Base-by-base conservation (phyloP, 1,284 basidiomycete species). In the Ganoderma boninense region DNA sequence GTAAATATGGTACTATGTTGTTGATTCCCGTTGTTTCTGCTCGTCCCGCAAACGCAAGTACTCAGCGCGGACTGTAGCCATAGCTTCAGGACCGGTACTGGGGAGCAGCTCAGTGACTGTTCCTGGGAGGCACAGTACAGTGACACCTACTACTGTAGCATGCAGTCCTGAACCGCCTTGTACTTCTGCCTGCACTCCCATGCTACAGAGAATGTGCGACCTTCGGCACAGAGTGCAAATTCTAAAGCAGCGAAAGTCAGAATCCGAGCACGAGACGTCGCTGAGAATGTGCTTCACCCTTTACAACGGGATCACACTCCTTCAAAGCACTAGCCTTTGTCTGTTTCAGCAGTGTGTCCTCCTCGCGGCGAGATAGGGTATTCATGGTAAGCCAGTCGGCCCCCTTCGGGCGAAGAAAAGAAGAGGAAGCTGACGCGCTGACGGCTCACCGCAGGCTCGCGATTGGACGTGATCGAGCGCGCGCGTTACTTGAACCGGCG, bases 301-400 rank as follows among this genome's bases (percentile, higher is more conserved):
- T 91, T 5, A 97, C 93, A 3, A 93, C 73, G 0, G 84, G 76
- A 77, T 96, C 93, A 74, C 95, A 97, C 79, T 92, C 90, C 77
- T 89, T 92, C 77, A 96, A 80, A 16, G 95, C 95, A 64, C 89
- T 85, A 10, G 89, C 87, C 79, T 96, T 96, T n/a, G 93, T 93
- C 46, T 90, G 84, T 79, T 96, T 96, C 63, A 93, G 81, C 56
- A 97, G 86, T 14, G 92, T 92, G 61, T 96, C 93, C 79, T 97
- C 95, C 82, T 97, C 96, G 69, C 96, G 87, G 73, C 95, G 88
- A 35, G 95, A 97, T 42, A 97, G 87, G 32, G 95, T 88, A 81
- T 96, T 91, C 95, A 96, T 96, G 44, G 67, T 65, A 35, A 64
- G 65, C 42, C 60, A 60, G 66, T 69, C 56, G 65, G 65, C 40